Evolutionary conservation across 2,329 filamentous ascomycete genomes (phyloP), one percentile per base, ranked within the genome.

Genomic region (Penicillium sp.): DNA sequence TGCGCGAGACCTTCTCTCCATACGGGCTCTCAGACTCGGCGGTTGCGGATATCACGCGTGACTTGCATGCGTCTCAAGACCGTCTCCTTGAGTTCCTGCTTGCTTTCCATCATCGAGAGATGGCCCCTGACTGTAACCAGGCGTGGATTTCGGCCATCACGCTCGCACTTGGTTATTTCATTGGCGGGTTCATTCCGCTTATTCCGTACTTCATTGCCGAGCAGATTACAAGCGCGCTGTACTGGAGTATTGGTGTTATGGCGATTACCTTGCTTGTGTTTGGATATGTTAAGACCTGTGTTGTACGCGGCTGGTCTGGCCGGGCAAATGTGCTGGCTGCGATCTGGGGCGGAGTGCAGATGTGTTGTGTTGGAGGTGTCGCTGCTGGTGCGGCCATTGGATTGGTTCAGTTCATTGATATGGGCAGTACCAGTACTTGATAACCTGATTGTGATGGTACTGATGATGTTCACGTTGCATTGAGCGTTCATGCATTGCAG

Each of bases 141-240:
- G 78, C 79, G 12, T 79, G 75, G 67, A 75, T 75, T 44, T 87
- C 84, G 0, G 88, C 86, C 2, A 62, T 86, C 27, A 89, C 86
- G 9, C 88, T 91, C 66, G 85, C 87, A 0, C 67, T 86, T 17
- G 86, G 86, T 36, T 91, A 91, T 70, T 86, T 90, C 52, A 72
- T 90, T 23, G 88, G 88, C 21, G 88, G 88, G 0, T 78, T 90
- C 53, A 82, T 90, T n/a, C 88, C 88, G 15, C 80, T 90, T 66
- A 73, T 89, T 42, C 88, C 88, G 0, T 91, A 91, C 74, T 86
- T 90, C 62, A 78, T 88, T 54, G 76, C 81, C 19, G 60, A 77
- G 6, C 67, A 76, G 27, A 77, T 83, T 6, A 66, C 74, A 35
- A 60, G 70, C 17, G 82, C 81, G 8, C 75, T 92, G 50, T 79